Evolutionary conservation across 129 eudicot genomes (phyloP), one percentile per base, ranked within the genome.

Genomic region (Escallonia herrerae): DNA sequence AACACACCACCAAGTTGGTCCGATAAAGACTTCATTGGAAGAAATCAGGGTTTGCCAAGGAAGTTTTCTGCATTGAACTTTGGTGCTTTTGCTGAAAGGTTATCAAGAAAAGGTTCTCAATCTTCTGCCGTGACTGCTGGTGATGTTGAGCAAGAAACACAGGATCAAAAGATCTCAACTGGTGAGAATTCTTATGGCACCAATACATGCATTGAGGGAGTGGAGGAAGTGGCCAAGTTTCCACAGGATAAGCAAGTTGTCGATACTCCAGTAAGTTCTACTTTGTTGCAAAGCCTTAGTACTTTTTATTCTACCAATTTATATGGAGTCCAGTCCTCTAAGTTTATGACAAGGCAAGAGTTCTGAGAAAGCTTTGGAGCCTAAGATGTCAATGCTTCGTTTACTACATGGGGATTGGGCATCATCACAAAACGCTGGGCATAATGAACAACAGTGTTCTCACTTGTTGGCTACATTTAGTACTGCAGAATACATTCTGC

Each of bases 231-330:
- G 22, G 51, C 65, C 2, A 74, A 65, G 37, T 65, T 64, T 60
- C 75, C 67, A 9, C 51, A 62, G 22, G 67, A 75, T 39, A 55
- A 80, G 62, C 83, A 79, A 58, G 62, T 58, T 65, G 63, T 70
- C 39, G 70, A 84, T 65, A 70, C 39, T 58, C 84, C 60, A 62
- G 95, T 87, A 76, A 87, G 91, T 80, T 58, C 48, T 40, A 46
- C 40, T 38, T 14, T 44, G 11, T 68, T 53, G 14, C 2, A 11
- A 11, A 11, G 3, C 14, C 33, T 11, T 3, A 53, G 1, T 6
- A 6, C n/a, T 51, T 51, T 51, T n/a, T n/a, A 11, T 11, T 2
- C n/a, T n/a, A 6, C 8, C 56, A 51, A 11, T 8, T 51, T 51
- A 3, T 51, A 6, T n/a, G n/a, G 12, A 3, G n/a, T 8, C 4